Evolutionary conservation across 192 early-diverging fungal species (phyloP), one percentile per base, ranked within the genome.

Genomic region (Phycomyces blakesleeanus): DNA sequence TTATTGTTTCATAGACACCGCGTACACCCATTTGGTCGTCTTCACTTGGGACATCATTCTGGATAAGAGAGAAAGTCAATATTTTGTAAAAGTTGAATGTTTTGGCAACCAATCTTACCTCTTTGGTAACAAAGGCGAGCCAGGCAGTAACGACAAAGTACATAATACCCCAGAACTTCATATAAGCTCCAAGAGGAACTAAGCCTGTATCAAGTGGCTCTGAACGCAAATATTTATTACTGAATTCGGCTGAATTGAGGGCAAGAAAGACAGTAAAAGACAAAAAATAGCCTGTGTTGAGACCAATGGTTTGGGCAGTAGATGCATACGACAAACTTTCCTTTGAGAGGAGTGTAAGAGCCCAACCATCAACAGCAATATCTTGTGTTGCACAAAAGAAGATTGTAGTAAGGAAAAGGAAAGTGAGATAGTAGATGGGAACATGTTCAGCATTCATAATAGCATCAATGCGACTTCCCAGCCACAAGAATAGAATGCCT

Each of bases 221-320:
- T 0, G 80, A 78, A 37, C 89, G 83, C 0, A 97, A 74, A 69
- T 94, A 97, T 73, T 91, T 92, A 83, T 97, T 97, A 74, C 91
- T 89, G 71, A 99, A 97, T 66, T 97, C 95, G 0, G 83, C 63
- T 14, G 91, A 94, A 76, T 99, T 97, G 49, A 99, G 83, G 0
- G 97, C 95, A 73, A 99, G 77, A 72, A 99, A 97, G 9, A 99
- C 89, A 0, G 97, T 99, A 73, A 97, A 99, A 24, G 91, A 93
- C 37, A 97, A 58, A 63, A 99, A 99, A 68, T 92, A 97, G 20
- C 97, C 95, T 27, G 87, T 86, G 76, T 96, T 99, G 47, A 99
- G 79, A 15, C 97, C 97, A 55, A 99, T 91, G 7, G 97, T 99
- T 66, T 99, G 97, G 24, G 93, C 94, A 0, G 92, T 93, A 25